A percentile compares a stretch with the other conserved stretches of the same genome.
phyloP scores from a whole-genome alignment of 441 rosid species.

The Adansonia gregorii region DNA sequence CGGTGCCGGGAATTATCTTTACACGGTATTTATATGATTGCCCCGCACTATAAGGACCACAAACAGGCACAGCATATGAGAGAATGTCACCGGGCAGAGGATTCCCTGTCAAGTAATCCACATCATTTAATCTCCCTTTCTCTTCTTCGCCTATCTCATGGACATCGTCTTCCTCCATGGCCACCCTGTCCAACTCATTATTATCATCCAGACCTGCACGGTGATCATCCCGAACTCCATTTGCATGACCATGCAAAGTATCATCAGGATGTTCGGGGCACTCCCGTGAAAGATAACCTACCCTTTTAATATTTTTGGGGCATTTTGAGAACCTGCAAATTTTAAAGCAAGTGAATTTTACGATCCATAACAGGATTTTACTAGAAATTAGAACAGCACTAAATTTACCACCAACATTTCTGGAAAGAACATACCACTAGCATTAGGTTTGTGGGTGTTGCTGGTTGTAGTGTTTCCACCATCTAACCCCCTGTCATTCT shows the following conservation, averaged over 20 bases:
- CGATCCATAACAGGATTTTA: not conserved
- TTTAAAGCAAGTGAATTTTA: slow-evolving; percentile 8
- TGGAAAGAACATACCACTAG: not conserved
- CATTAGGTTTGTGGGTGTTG: not conserved
- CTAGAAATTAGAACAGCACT: slow-evolving; percentile 17
- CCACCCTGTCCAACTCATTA: slow-evolving; percentile 69
- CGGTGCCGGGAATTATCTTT: slow-evolving; percentile 85
- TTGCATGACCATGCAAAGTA: slow-evolving; percentile 32
- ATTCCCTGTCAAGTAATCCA: slow-evolving; percentile 89
- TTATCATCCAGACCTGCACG: slow-evolving; percentile 26
- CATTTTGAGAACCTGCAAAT: slow-evolving; percentile 66
- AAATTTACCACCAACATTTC: not conserved
- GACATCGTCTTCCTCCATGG: slow-evolving; percentile 88
- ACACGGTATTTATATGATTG: slow-evolving; percentile 90
- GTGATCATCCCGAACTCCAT: slow-evolving; percentile 35
- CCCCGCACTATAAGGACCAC: slow-evolving; percentile 88
- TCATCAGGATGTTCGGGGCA: slow-evolving; percentile 70
- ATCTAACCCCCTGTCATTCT: slow-evolving; percentile 50
- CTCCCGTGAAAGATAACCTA: slow-evolving; percentile 86
- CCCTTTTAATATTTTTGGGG: slow-evolving; percentile 76
- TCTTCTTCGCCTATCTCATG: slow-evolving; percentile 92
- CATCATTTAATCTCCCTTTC: slow-evolving; percentile 77
- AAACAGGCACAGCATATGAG: slow-evolving; percentile 81
- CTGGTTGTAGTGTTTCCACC: slow-evolving; percentile 29
- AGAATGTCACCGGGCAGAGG: slow-evolving; percentile 83